Conservation (phyloP, 805 yeast genomes). For the Wickerhamiella spandovensis region DNA sequence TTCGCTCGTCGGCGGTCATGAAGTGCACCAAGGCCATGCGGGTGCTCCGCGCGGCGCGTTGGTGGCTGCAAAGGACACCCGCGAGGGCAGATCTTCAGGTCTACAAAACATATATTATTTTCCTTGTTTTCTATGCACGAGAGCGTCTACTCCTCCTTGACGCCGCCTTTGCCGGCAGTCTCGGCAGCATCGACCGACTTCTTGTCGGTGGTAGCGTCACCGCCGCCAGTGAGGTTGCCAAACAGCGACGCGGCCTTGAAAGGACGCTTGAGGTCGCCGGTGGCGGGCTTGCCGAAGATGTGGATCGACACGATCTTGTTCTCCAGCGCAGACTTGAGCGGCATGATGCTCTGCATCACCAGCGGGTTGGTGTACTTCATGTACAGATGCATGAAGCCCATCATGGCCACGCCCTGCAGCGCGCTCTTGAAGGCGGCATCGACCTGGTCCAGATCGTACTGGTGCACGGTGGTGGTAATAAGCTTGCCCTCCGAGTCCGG, state of each 20-base stretch:
- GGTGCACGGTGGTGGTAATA: slow-evolving; percentile 84
- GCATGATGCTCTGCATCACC: slow-evolving; percentile 84
- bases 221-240: slow-evolving; percentile 36
- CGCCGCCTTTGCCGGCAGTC: slow-evolving; percentile 64
- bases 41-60: too few species aligned
- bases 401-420: slow-evolving; percentile 85
- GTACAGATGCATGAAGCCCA: slow-evolving; percentile 96
- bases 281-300: slow-evolving; percentile 64
- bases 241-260: slow-evolving; percentile 79
- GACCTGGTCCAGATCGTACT: slow-evolving; percentile 84
- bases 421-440: slow-evolving; percentile 68
- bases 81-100: too few species aligned
- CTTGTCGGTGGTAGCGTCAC: slow-evolving; percentile 67
- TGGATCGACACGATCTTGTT: slow-evolving; percentile 85
- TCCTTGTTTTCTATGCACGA: neutral
- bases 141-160: slow-evolving; percentile 57
- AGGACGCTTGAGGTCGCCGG: slow-evolving; percentile 91
- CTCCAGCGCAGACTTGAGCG: slow-evolving; percentile 82
- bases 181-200: slow-evolving; percentile 77
- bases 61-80: too few species aligned
- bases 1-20: too few species aligned
- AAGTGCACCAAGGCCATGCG: too few species aligned
- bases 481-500: slow-evolving; percentile 58
- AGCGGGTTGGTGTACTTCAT: slow-evolving; percentile 96
- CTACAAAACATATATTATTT: too few species aligned